Percentiles rank a stretch among this genome's conserved stretches.
Evolutionary conservation across 2,329 filamentous ascomycete species (phyloP).

Genomic region (Calonectria ilicicola): DNA sequence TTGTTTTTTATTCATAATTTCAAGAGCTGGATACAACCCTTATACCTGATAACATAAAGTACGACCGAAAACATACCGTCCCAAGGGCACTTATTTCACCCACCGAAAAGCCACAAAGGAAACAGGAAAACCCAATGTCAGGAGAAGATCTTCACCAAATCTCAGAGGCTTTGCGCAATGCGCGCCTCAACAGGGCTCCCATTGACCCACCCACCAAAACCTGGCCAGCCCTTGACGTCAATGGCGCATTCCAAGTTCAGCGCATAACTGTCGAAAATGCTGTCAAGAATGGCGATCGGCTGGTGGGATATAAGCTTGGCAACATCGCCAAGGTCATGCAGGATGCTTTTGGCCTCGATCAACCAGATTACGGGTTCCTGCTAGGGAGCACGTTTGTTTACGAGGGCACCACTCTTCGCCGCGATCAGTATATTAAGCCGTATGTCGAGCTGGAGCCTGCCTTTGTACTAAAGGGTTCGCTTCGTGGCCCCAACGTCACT

Average conservation of each 20-base stretch:
- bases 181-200: conserved; percentile 32
- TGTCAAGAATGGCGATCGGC: conserved; percentile 37
- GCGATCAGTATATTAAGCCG: conserved; percentile 40
- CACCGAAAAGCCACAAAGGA: neutral
- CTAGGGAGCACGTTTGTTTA: conserved; percentile 40
- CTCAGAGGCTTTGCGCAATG: conserved; percentile 32
- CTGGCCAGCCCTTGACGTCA: conserved; percentile 33
- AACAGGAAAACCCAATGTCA: neutral
- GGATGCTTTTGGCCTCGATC: conserved; percentile 43
- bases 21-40: too few relatives aligned
- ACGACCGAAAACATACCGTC: neutral
- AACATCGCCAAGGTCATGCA: conserved; percentile 48
- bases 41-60: neutral
- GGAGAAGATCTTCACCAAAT: conserved; percentile 23
- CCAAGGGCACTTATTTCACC: neutral
- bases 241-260: conserved; percentile 38
- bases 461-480: conserved; percentile 39
- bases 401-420: conserved; percentile 36
- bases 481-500: conserved; percentile 41
- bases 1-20: neutral
- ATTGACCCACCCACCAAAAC: conserved; percentile 37
- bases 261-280: conserved; percentile 36
- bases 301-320: conserved; percentile 44
- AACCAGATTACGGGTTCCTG: conserved; percentile 44
- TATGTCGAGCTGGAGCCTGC: conserved; percentile 45